Evolutionary conservation across 371 early-diverging fungal genomes (phyloP).

Genomic region (Apophysomyces sp.): DNA sequence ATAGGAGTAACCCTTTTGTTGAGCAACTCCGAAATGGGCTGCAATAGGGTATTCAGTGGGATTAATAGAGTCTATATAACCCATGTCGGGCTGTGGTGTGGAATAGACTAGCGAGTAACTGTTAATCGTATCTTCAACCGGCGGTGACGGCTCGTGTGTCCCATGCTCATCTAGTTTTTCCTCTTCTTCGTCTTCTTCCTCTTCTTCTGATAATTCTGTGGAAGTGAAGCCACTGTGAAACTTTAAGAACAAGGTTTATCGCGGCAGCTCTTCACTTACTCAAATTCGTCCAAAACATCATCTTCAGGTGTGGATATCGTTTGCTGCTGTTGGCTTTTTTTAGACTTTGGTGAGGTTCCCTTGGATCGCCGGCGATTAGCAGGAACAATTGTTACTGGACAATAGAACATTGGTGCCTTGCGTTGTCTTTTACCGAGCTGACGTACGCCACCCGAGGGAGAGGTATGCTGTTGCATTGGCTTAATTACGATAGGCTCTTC

Average conservation of each 20-base stretch:
- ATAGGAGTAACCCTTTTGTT: slow-evolving; percentile 66
- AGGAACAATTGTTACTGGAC: slow-evolving; percentile 8
- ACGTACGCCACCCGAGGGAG: background rate
- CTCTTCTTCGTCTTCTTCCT: too few species aligned
- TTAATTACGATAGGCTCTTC: slow-evolving; percentile 44
- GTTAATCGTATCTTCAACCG: slow-evolving; percentile 44
- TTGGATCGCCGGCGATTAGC: background rate
- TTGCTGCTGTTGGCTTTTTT: background rate
- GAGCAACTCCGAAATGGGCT: slow-evolving; percentile 57
- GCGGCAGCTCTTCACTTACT: slow-evolving; percentile 18
- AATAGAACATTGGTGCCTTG: slow-evolving; percentile 27
- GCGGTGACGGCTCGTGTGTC: background rate
- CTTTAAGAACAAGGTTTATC: background rate
- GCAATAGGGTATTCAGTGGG: slow-evolving; percentile 45
- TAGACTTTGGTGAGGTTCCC: background rate
- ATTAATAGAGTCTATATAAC: slow-evolving; percentile 39
- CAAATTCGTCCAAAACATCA: slow-evolving; percentile 25
- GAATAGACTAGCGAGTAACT: slow-evolving; percentile 40
- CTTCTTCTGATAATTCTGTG: slow-evolving; percentile 23
- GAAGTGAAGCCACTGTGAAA: slow-evolving; percentile 11
- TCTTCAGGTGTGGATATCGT: slow-evolving; percentile 6
- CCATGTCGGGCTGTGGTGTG: slow-evolving; percentile 31
- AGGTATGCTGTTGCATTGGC: slow-evolving; percentile 25
- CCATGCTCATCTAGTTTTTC: background rate
- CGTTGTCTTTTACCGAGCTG: slow-evolving; percentile 32